Base-by-base conservation (phyloP, 2,329 filamentous ascomycete species). In the Sporothrix globosa region DNA sequence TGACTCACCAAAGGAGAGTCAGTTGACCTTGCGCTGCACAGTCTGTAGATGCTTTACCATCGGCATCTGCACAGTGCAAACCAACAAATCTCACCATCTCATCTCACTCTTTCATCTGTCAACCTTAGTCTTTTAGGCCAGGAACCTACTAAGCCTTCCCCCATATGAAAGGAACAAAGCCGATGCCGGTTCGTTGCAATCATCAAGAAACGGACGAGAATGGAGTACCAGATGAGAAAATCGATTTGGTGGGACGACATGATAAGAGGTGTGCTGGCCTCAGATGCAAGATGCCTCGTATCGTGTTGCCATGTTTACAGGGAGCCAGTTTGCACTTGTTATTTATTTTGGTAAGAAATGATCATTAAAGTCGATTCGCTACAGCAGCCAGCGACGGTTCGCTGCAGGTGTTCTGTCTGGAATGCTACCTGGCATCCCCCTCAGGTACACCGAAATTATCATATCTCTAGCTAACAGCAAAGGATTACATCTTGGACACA, bases 1-100 rank as follows among this genome's bases (percentile, higher is more conserved):
- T 68, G 67, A 68, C 53, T 68, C 67, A 68, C 66, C 66, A 30
- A 34, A 56, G 52, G 39, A n/a, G 41, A 50, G 67, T 68, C 67
- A 68, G 52, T 44, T 48, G 67, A 60, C 67, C 67, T 30, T 19
- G 4, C 17, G 7, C 34, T 65, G 39, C 58, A 63, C 34, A 27
- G 21, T 27, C 39, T 44, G 19, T 39, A 7, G 6, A 34, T 7
- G 34, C 41, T 17, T 46, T 13, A 60, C 17, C 21, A 34, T 41
- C 34, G 21, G 19, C 2, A 54, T 27, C 11, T 24, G 10, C 24
- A 56, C 27, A 56, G 53, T 56, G 41, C 41, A 44, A 10, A 44
- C 41, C 41, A 10, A 44, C 41, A 44, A 14, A 10, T 14, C 41
- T 11, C 2, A 30, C 34, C 3, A 34, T 34, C 34, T 34, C 34